phyloP scores from a whole-genome alignment of 2,329 filamentous ascomycete genomes.

The Colletotrichum tropicale region DNA sequence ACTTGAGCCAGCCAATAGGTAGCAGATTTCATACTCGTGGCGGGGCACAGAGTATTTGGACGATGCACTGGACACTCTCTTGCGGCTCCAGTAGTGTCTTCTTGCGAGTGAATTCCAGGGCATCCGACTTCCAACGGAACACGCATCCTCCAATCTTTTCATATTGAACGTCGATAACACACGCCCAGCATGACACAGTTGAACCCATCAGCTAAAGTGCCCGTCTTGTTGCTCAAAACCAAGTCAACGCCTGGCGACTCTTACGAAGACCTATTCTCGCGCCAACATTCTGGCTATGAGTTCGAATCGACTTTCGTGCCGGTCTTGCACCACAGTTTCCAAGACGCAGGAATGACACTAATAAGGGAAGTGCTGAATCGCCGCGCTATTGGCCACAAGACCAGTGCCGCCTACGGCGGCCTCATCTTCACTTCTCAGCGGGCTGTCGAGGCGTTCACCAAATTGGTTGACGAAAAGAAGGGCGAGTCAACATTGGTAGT shows the following conservation, averaged over 20 bases:
- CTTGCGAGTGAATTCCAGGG: background rate
- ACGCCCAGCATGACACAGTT: conserved; percentile 7
- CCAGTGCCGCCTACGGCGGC: conserved; percentile 66
- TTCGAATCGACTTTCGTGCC: conserved; percentile 77
- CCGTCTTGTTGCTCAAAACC: conserved; percentile 79
- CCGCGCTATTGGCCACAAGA: conserved; percentile 40
- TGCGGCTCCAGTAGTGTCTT: background rate
- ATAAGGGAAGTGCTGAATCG: conserved; percentile 55
- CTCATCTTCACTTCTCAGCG: conserved; percentile 85
- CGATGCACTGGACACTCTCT: background rate
- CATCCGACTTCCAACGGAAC: background rate
- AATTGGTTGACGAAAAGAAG: conserved; percentile 61
- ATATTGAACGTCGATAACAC: background rate
- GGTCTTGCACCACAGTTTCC: conserved; percentile 74
- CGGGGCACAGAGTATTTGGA: background rate
- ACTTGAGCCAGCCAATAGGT: background rate
- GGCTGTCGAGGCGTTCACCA: conserved; percentile 78
- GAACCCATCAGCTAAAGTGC: conserved; percentile 34
- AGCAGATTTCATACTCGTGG: background rate
- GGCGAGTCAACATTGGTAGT: conserved; percentile 26
- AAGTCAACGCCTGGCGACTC: conserved; percentile 73
- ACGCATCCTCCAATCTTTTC: background rate
- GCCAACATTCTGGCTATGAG: conserved; percentile 37
- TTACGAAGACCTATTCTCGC: conserved; percentile 72
- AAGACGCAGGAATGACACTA: conserved; percentile 59